These are phyloP conservation scores for Camelina neglecta DNA, from an alignment of 345 rosid species.

Conservation along the genomic window DNA sequence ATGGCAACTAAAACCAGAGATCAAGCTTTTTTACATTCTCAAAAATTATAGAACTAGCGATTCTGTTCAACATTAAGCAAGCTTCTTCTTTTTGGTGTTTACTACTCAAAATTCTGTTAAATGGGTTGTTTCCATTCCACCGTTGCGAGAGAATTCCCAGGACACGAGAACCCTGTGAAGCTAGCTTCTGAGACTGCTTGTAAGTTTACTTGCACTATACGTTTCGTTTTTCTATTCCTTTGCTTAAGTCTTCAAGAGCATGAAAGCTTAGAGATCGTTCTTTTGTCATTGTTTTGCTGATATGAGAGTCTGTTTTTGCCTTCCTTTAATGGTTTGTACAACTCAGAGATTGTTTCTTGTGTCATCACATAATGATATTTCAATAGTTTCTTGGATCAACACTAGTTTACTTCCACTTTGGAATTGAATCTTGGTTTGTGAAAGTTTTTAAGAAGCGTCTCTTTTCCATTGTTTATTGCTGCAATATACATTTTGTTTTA, in stretches of 20 bases:
- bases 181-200: slow-evolving; percentile 97
- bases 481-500: not conserved
- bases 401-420: not conserved
- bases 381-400: slow-evolving; percentile 14
- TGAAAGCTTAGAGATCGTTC: not conserved
- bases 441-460: slow-evolving; percentile 17
- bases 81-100: slow-evolving; percentile 15
- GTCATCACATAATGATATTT: not conserved
- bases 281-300: not conserved
- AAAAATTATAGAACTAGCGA: slow-evolving; percentile 4
- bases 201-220: slow-evolving; percentile 50
- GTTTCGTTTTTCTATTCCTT: slow-evolving; percentile 13
- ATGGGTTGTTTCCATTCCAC: slow-evolving; percentile 98
- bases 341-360: not conserved
- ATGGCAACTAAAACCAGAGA: not conserved
- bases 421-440: slow-evolving; percentile 12
- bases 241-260: not conserved
- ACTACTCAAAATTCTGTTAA: slow-evolving; percentile 41
- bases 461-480: slow-evolving; percentile 4
- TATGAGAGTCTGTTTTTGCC: not conserved
- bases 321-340: not conserved
- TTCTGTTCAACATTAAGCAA: not conserved
- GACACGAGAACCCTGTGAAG: slow-evolving; percentile 82
- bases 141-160: slow-evolving; percentile 64
- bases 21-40: slow-evolving; percentile 24